Percentiles rank a stretch among this genome's conserved stretches.
Conservation (phyloP, 345 rosid species). For the Leavenworthia alabamica region DNA sequence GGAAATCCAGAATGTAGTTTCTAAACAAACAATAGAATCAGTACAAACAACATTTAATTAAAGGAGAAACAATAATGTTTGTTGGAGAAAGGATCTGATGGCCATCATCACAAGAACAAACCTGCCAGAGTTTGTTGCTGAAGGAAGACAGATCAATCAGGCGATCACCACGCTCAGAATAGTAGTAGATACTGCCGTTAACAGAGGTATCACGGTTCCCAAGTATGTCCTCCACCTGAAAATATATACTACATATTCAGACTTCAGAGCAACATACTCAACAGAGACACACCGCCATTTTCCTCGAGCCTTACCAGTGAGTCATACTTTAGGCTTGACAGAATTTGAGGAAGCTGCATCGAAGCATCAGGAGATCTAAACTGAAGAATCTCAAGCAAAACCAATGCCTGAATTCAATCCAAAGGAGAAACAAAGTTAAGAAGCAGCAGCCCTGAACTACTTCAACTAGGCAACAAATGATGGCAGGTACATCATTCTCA, state of each 20-base stretch:
- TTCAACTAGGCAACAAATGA: conserved; percentile 1
- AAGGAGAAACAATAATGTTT: not conserved
- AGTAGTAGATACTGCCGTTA: conserved; percentile 77
- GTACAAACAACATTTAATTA: conserved; percentile 6
- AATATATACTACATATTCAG: conserved; percentile 19
- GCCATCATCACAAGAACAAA: conserved; percentile 28
- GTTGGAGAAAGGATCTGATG: conserved; percentile 7
- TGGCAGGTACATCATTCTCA: not conserved
- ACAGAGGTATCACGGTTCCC: conserved; percentile 59
- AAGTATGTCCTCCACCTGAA: conserved; percentile 77
- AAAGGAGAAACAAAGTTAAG: conserved; percentile 16
- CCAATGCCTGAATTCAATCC: conserved; percentile 54
- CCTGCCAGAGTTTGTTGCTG: conserved; percentile 84
- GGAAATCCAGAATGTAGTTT: conserved; percentile 61
- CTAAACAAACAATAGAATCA: conserved; percentile 36
- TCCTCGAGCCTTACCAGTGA: conserved; percentile 48
- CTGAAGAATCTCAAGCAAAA: conserved; percentile 79
- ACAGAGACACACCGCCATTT: not conserved
- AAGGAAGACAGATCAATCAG: conserved; percentile 74
- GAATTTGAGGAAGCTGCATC: conserved; percentile 59
- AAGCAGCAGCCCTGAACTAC: conserved; percentile 10
- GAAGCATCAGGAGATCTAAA: conserved; percentile 77
- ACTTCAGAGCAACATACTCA: not conserved
- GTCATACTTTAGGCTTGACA: conserved; percentile 57
- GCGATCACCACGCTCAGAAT: conserved; percentile 92